Evolutionary conservation across 1,139 yeast genomes (phyloP).

Genomic region (Groenewaldozyma auringiensis): DNA sequence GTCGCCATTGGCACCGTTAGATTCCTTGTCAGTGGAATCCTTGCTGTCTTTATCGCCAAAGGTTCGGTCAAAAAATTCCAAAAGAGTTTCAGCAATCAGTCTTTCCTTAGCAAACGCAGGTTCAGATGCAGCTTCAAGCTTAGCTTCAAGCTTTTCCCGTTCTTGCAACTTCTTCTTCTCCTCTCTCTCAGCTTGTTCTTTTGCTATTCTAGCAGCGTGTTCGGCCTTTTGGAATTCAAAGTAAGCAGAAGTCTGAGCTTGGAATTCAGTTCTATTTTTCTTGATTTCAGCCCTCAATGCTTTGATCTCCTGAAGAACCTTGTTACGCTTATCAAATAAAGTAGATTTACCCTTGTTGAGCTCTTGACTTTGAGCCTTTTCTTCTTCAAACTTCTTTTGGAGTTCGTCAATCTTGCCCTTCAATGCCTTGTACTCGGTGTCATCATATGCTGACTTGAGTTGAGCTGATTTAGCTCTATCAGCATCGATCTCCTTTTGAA

Average conservation of each 20-base stretch:
- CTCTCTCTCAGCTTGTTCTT: slow-evolving; percentile 48
- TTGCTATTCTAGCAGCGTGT: slow-evolving; percentile 48
- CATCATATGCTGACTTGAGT: slow-evolving; percentile 60
- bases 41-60: slow-evolving; percentile 37
- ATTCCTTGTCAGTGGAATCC: slow-evolving; percentile 22
- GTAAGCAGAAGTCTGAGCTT: slow-evolving; percentile 26
- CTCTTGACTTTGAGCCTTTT: slow-evolving; percentile 53
- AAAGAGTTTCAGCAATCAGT: slow-evolving; percentile 60
- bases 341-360: slow-evolving; percentile 59
- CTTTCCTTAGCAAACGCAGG: slow-evolving; percentile 84
- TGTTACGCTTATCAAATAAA: slow-evolving; percentile 59
- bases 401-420: slow-evolving; percentile 47
- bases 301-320: slow-evolving; percentile 62
- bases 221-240: slow-evolving; percentile 46
- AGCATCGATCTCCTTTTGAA: slow-evolving; percentile 71
- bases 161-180: slow-evolving; percentile 32
- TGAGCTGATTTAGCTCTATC: slow-evolving; percentile 73
- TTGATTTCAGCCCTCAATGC: slow-evolving; percentile 54
- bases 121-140: slow-evolving; percentile 63
- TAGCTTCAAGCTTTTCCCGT: slow-evolving; percentile 41
- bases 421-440: slow-evolving; percentile 55
- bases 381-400: slow-evolving; percentile 52
- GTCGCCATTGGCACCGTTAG: slow-evolving; percentile 12
- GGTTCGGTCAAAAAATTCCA: slow-evolving; percentile 70
- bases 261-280: slow-evolving; percentile 39